A percentile compares a stretch with the other conserved stretches of the same genome.
Conservation (phyloP, 2,329 filamentous ascomycete species). For the Pseudogymnoascus sp. region DNA sequence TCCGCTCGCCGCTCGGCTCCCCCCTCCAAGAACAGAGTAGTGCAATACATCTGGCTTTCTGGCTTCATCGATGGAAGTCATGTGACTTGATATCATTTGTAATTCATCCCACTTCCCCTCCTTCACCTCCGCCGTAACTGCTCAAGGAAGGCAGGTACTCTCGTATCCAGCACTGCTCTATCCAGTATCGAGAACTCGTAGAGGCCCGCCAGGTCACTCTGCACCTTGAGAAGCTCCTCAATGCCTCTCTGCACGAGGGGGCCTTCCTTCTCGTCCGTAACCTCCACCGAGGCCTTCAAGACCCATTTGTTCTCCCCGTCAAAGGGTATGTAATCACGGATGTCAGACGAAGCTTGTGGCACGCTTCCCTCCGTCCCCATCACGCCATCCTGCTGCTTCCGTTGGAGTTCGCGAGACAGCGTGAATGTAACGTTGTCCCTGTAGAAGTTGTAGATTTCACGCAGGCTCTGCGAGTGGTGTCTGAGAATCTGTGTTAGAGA, state of each 20-base stretch:
- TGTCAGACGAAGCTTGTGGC: slow-evolving; percentile 20
- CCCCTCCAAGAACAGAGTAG: not conserved
- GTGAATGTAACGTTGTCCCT: slow-evolving; percentile 46
- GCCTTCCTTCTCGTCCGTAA: slow-evolving; percentile 48
- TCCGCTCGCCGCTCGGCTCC: not conserved
- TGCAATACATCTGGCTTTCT: not conserved
- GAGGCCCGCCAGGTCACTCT: slow-evolving; percentile 40
- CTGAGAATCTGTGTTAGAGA: slow-evolving; percentile 24
- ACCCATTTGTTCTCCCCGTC: slow-evolving; percentile 45
- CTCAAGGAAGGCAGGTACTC: slow-evolving; percentile 20
- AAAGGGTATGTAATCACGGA: slow-evolving; percentile 22
- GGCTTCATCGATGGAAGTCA: not conserved
- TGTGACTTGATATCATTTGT: slow-evolving; percentile 5
- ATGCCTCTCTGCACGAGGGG: slow-evolving; percentile 44
- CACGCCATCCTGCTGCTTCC: not conserved
- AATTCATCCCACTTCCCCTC: not conserved
- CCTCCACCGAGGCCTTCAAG: slow-evolving; percentile 44
- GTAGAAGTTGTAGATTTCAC: slow-evolving; percentile 46
- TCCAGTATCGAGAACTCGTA: slow-evolving; percentile 46
- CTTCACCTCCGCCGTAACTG: not conserved
- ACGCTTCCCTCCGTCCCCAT: not conserved
- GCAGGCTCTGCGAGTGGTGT: slow-evolving; percentile 44
- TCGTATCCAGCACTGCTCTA: slow-evolving; percentile 45
- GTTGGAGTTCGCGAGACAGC: slow-evolving; percentile 39
- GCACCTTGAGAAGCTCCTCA: slow-evolving; percentile 40